Conservation (phyloP, 805 yeast genomes). For the Candida hungchunana region DNA sequence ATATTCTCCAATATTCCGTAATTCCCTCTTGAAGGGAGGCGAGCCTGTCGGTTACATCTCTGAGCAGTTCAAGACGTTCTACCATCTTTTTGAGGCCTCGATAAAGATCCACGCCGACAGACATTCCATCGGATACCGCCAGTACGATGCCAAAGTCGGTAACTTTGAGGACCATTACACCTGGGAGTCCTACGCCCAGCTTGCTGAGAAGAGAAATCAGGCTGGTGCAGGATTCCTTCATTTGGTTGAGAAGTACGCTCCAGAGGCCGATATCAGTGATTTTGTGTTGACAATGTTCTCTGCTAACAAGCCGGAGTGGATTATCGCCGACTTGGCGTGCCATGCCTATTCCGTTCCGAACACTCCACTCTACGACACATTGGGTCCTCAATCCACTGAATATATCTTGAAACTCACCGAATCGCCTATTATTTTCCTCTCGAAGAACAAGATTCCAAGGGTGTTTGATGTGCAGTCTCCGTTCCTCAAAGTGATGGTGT, state of each 20-base stretch:
- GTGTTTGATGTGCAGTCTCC: conserved; percentile 42
- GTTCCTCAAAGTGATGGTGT: conserved; percentile 49
- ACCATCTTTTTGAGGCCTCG: conserved; percentile 41
- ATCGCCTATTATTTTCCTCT: conserved; percentile 54
- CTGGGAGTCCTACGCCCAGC: conserved; percentile 38
- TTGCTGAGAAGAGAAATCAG: conserved; percentile 38
- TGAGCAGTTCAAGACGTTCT: conserved; percentile 40
- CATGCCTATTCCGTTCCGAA: conserved; percentile 50
- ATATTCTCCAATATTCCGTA: conserved; percentile 50
- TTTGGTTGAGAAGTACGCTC: conserved; percentile 36
- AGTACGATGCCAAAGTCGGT: conserved; percentile 28
- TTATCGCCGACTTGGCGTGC: conserved; percentile 63
- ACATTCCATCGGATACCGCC: conserved; percentile 46
- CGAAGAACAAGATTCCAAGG: conserved; percentile 46
- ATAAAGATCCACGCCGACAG: conserved; percentile 32
- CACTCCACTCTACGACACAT: conserved; percentile 53
- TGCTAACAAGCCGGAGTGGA: conserved; percentile 64
- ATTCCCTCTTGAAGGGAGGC: conserved; percentile 28
- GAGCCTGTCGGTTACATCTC: conserved; percentile 36
- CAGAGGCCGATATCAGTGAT: conserved; percentile 27
- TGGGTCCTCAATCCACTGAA: conserved; percentile 56
- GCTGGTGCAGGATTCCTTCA: conserved; percentile 55
- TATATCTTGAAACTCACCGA: conserved; percentile 60
- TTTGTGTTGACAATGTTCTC: conserved; percentile 56
- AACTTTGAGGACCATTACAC: conserved; percentile 39